Percentiles rank a stretch among this genome's conserved stretches.
phyloP scores from a whole-genome alignment of 345 rosid genomes.

The Conringia planisiliqua region DNA sequence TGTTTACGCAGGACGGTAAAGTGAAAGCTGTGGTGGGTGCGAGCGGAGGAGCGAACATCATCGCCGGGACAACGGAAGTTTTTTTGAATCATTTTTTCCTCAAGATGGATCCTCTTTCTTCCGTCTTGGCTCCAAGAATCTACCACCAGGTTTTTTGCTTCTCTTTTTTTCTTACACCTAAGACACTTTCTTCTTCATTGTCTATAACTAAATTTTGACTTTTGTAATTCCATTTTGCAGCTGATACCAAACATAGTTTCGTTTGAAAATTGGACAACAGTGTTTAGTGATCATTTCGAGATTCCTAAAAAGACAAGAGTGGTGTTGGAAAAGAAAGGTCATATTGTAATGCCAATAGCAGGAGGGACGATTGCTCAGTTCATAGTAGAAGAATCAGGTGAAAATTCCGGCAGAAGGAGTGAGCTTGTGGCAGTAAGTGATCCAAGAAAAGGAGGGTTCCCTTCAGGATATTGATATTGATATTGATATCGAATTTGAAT shows the following conservation, averaged over 20 bases:
- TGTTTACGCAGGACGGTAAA: constrained; percentile 39
- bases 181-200: not conserved
- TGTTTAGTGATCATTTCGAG: constrained; percentile 45
- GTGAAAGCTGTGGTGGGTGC: constrained; percentile 59
- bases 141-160: constrained; percentile 50
- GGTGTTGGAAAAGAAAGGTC: constrained; percentile 46
- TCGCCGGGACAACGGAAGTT: constrained; percentile 51
- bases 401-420: constrained; percentile 12
- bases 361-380: constrained; percentile 54
- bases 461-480: constrained; percentile 49
- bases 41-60: constrained; percentile 60
- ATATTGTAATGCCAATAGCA: constrained; percentile 37
- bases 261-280: constrained; percentile 62
- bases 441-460: constrained; percentile 65
- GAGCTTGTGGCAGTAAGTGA: constrained; percentile 55
- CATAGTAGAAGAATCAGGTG: constrained; percentile 37
- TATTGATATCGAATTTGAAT: constrained; percentile 19
- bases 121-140: constrained; percentile 55
- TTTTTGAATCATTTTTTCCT: constrained; percentile 49
- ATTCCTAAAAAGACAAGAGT: constrained; percentile 35
- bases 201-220: not conserved
- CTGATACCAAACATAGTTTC: constrained; percentile 43
- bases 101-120: constrained; percentile 56
- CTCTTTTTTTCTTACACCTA: not conserved
- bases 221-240: constrained; percentile 24